Evolutionary conservation across 2,329 filamentous ascomycete species (phyloP), one percentile per base, ranked within the genome.

Genomic region (Stagonosporopsis chrysanthemi): DNA sequence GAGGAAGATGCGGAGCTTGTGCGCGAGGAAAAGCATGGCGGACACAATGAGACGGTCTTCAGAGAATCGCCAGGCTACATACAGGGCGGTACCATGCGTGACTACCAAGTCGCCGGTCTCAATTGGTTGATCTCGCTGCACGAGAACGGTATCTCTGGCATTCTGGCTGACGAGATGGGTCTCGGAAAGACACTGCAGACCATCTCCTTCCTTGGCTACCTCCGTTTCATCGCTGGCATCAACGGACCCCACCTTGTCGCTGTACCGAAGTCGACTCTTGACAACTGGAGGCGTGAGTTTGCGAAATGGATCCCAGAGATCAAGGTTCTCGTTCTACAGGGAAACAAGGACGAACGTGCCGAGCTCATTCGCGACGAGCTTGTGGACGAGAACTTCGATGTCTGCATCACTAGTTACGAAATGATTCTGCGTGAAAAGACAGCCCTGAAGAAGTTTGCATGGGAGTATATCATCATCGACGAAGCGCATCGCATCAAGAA

Each of bases 381-480:
- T n/a, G 84, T 96, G 17, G 91, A 96, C 58, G 92, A 97, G 75
- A 91, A 96, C 65, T 99, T 99, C 67, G 95, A 99, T 70, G 94
- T 98, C 17, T 97, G 94, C 79, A 91, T 99, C 74, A 99, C 95
- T 14, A 97, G 93, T 76, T 99, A 99, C 79, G 95, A 99, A 77
- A 98, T 99, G 94, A 92, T 99, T 58, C 83, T 99, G 12, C 88
- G 95, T 56, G 95, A 99, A 75, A 98, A 99, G 80, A 83, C 90
- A 1, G 92, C 97, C 67, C 78, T 99, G 65, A 97, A 95, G 80
- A 98, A 98, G 77, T 96, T 99, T 75, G 93, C 95, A 0, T 99
- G 95, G 95, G 94, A 99, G 76, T 99, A 99, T 78, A 99, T 99
- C 77, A 97, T 99, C 67, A 97, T 99, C 63, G 95, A 99, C 70